Conservation (phyloP, 2,329 filamentous ascomycete genomes). For the Paramyrothecium roridum region DNA sequence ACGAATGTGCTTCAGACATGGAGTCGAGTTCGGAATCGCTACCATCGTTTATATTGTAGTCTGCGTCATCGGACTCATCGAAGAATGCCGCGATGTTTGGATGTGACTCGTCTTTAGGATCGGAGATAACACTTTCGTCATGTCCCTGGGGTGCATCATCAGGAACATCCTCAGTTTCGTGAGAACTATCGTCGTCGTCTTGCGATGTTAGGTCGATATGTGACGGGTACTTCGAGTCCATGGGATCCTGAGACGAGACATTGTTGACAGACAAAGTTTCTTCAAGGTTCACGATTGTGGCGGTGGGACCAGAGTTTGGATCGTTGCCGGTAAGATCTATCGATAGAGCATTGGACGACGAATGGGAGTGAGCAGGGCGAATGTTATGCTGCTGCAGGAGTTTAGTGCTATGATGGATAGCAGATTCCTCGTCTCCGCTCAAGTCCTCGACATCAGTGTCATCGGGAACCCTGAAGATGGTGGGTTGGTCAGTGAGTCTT, state of each 20-base stretch:
- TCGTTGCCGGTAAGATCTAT: conserved; percentile 17
- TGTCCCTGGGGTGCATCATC: not conserved
- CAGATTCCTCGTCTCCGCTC: conserved; percentile 20
- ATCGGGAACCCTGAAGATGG: conserved; percentile 39
- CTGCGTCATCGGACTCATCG: not conserved
- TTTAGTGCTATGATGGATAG: conserved; percentile 18
- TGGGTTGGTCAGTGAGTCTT: conserved; percentile 21
- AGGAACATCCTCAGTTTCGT: not conserved
- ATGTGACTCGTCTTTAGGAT: not conserved
- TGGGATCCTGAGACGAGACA: not conserved
- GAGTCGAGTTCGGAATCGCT: not conserved
- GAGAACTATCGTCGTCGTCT: not conserved
- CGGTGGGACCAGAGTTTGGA: not conserved
- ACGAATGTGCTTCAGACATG: not conserved
- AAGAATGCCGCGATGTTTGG: not conserved
- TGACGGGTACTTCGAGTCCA: not conserved
- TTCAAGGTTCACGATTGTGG: not conserved
- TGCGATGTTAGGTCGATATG: not conserved
- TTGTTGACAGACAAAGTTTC: not conserved
- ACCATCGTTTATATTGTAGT: not conserved
- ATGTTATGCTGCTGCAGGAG: conserved; percentile 25
- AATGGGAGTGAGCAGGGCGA: conserved; percentile 11
- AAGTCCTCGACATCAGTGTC: conserved; percentile 30
- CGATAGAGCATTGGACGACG: not conserved
- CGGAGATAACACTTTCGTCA: not conserved